Evolutionary conservation across 2,329 filamentous ascomycete species (phyloP), one percentile per base, ranked within the genome.

Genomic region (Uncinocarpus reesii): DNA sequence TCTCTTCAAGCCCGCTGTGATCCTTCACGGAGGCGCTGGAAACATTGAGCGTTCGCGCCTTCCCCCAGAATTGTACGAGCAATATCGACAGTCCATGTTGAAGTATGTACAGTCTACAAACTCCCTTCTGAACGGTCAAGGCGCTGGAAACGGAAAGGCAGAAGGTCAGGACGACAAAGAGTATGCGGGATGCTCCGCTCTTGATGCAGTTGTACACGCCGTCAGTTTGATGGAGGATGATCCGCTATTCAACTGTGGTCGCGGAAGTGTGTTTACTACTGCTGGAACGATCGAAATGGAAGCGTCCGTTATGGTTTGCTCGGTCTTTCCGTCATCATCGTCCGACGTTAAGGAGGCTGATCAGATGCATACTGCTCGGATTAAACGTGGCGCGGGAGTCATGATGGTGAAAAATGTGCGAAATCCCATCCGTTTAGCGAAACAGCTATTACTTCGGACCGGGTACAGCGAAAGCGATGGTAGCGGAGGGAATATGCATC

Each of bases 261-360:
- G 80, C 58, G 89, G 89, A 46, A 85, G 87, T 43, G 87, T 94
- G 16, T 95, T 93, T 65, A 94, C 86, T 0, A 79, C 81, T 43
- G 81, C 83, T 55, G 89, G 88, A 15, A 76, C 81, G 53, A 88
- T 89, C 62, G 85, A 95, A 68, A 80, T 94, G 52, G 88, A 95
- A 67, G 85, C 86, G 1, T 85, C 80, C 7, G 78, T 94, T 44
- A 94, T 94, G 87, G 84, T 93, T 0, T 84, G 83, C 1, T 64
- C 62, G 1, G 49, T 65, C 1, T 52, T 51, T 4, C 45, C 53
- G 4, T 23, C 43, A n/a, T 15, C 18, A 11, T 23, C 16, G 6
- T 16, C 42, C 21, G 16, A 24, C 42, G 34, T 38, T 1, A 23
- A 32, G 34, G 46, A 53, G 5, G 6, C 48, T 47, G 37, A 26